Percentiles rank a stretch among this genome's conserved stretches.
Evolutionary conservation across 2,329 filamentous ascomycete species (phyloP).

Genomic region (Penicillium sumatraense): DNA sequence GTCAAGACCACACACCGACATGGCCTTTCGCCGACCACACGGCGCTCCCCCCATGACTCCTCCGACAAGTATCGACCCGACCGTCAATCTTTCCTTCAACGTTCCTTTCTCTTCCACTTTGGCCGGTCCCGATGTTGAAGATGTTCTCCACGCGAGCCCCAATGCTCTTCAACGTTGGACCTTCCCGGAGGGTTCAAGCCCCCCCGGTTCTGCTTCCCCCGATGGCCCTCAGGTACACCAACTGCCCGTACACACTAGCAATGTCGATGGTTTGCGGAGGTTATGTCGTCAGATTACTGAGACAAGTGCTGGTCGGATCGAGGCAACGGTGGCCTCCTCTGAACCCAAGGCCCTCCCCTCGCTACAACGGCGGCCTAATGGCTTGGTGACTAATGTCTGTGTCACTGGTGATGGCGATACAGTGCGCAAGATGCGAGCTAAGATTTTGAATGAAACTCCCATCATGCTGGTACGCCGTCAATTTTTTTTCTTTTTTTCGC

Average conservation of each 20-base stretch:
- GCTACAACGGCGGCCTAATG: slow-evolving; percentile 55
- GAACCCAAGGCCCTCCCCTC: slow-evolving; percentile 70
- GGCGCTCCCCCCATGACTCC: slow-evolving; percentile 60
- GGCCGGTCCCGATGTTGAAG: slow-evolving; percentile 87
- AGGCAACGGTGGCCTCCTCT: slow-evolving; percentile 82
- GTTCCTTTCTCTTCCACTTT: slow-evolving; percentile 94
- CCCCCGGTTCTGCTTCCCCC: too few relatives aligned
- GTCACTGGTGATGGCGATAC: slow-evolving; percentile 85
- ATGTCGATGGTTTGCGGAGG: slow-evolving; percentile 76
- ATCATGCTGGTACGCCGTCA: slow-evolving; percentile 77
- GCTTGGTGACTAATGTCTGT: slow-evolving; percentile 82
- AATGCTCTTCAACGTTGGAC: slow-evolving; percentile 92
- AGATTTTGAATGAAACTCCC: slow-evolving; percentile 87
- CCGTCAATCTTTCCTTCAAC: slow-evolving; percentile 94
- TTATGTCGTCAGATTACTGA: slow-evolving; percentile 83
- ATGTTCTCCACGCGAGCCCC: slow-evolving; percentile 89
- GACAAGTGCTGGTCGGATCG: slow-evolving; percentile 69
- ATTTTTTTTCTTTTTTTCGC: slow-evolving; percentile 18
- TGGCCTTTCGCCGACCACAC: slow-evolving; percentile 62
- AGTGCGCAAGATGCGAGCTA: slow-evolving; percentile 87
- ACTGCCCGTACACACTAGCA: slow-evolving; percentile 87
- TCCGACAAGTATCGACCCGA: slow-evolving; percentile 72
- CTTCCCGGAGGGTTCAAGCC: slow-evolving; percentile 84
- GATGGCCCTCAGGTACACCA: slow-evolving; percentile 85
- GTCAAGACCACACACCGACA: slow-evolving; percentile 63